These are phyloP conservation scores for Boletus reticuloceps DNA, from an alignment of 768 basidiomycete genomes.

Conservation along the genomic window DNA sequence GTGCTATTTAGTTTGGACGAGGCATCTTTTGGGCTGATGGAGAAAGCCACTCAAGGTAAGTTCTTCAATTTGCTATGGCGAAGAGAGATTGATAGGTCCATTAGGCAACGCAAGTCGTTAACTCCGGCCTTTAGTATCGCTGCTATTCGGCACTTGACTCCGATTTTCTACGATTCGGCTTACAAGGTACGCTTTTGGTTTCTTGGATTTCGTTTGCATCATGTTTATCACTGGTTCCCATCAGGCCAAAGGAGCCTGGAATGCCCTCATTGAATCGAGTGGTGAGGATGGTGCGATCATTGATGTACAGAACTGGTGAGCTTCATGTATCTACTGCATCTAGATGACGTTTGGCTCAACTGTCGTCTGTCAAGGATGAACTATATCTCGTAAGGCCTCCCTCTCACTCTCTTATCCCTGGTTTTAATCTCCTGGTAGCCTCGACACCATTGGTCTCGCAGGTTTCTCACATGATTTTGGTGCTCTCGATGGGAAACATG, in stretches of 20 bases:
- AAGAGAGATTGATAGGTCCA: background rate
- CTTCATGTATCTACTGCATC: too few species aligned
- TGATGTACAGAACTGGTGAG: constrained; percentile 37
- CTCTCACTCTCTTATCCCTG: background rate
- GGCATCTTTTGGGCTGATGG: constrained; percentile 34
- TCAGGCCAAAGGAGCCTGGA: constrained; percentile 33
- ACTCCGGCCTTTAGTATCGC: constrained; percentile 26
- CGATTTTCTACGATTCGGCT: constrained; percentile 29
- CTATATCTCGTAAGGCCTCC: constrained; percentile 27
- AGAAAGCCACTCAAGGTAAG: constrained; percentile 44
- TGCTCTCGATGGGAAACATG: constrained; percentile 46
- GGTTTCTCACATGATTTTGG: constrained; percentile 62
- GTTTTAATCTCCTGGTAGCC: constrained; percentile 24
- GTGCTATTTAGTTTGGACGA: constrained; percentile 19
- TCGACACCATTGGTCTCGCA: constrained; percentile 59
- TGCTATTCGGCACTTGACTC: constrained; percentile 20
- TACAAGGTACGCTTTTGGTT: constrained; percentile 15
- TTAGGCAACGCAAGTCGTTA: constrained; percentile 27
- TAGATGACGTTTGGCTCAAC: background rate
- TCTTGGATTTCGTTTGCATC: background rate
- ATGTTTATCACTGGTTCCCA: background rate
- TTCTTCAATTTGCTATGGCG: background rate
- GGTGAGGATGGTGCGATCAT: constrained; percentile 26
- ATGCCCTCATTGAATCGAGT: constrained; percentile 23
- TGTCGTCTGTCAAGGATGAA: constrained; percentile 29